Evolutionary conservation across 164 flowering plant species (phyloP).

Genomic region (Buxus sempervirens): DNA sequence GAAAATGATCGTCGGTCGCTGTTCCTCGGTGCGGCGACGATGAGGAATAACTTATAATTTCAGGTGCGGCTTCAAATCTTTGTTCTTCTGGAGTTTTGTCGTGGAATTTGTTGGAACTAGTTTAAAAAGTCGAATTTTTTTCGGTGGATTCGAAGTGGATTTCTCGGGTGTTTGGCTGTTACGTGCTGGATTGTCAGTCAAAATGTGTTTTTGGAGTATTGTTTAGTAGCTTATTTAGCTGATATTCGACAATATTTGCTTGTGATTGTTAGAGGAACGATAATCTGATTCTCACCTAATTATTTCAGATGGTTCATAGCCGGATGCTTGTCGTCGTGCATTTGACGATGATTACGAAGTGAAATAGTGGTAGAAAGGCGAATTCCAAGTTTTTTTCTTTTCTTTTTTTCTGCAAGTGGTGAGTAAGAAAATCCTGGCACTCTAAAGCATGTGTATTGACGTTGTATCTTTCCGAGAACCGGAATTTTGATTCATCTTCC

Average conservation of each 20-base stretch:
- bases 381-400: slow-evolving; percentile 4
- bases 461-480: slow-evolving; percentile 1
- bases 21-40: neutral
- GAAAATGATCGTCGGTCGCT: neutral
- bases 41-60: no score
- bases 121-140: neutral
- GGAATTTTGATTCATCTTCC: neutral
- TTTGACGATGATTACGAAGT: neutral
- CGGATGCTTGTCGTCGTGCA: neutral
- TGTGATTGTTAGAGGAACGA: neutral
- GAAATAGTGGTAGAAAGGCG: neutral
- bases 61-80: neutral
- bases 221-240: neutral
- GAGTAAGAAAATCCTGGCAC: neutral
- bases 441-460: neutral
- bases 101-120: neutral
- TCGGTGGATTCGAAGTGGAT: neutral
- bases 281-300: neutral
- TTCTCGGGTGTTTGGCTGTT: neutral
- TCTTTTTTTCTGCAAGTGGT: neutral
- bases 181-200: neutral
- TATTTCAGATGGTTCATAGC: neutral
- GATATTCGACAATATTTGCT: neutral
- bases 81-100: neutral
- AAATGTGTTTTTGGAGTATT: slow-evolving; percentile 2